Evolutionary conservation across 2,329 filamentous ascomycete genomes (phyloP).

Genomic region (Phialophora verrucosa): DNA sequence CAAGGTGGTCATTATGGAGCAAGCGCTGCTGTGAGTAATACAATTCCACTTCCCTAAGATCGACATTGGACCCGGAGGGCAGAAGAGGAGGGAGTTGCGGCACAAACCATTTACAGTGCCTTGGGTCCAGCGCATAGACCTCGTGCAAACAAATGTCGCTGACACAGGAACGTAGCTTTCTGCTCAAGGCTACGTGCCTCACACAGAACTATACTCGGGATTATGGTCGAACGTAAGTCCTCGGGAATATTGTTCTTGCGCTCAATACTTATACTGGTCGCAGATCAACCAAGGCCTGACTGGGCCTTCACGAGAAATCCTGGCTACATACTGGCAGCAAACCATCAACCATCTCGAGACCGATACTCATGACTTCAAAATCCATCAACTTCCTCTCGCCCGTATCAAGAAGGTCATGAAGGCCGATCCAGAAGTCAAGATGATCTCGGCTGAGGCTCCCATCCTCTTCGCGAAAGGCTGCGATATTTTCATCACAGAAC

Average conservation of each 20-base stretch:
- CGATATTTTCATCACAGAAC: constrained; percentile 98
- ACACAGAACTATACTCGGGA: constrained; percentile 86
- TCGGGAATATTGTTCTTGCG: background rate
- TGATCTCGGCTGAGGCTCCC: constrained; percentile 98
- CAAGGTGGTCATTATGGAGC: constrained; percentile 27
- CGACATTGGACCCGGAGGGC: background rate
- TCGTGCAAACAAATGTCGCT: constrained; percentile 46
- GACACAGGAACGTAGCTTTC: constrained; percentile 68
- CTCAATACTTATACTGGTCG: constrained; percentile 16
- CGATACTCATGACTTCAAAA: constrained; percentile 97
- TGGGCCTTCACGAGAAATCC: constrained; percentile 91
- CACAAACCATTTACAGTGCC: background rate
- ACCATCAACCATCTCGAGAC: constrained; percentile 94
- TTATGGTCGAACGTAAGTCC: constrained; percentile 87
- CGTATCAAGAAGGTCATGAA: constrained; percentile 99
- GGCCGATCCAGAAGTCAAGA: constrained; percentile 97
- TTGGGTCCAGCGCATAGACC: background rate
- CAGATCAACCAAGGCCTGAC: constrained; percentile 94
- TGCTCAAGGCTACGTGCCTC: constrained; percentile 84
- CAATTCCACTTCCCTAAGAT: background rate
- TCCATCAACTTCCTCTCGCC: constrained; percentile 94
- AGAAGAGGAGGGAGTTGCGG: background rate
- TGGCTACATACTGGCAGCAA: constrained; percentile 99
- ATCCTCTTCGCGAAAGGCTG: constrained; percentile 98
- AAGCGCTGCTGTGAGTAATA: constrained; percentile 24